phyloP scores from a whole-genome alignment of 331 rosid genomes.

The Cydonia oblonga region DNA sequence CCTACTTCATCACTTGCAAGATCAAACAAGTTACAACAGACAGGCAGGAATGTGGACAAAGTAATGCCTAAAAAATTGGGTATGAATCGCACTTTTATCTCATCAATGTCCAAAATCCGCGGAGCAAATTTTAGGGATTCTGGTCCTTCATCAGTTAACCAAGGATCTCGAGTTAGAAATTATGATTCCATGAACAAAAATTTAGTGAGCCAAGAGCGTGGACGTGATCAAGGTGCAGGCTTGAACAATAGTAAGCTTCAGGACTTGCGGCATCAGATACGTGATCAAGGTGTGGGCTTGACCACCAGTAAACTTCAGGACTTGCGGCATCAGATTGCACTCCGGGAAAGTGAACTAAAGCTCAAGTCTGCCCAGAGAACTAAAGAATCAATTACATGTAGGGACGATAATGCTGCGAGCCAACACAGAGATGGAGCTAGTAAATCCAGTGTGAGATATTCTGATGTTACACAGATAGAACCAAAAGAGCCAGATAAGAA shows the following conservation, averaged over 20 bases:
- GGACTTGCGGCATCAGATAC: conserved; percentile 83
- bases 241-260: conserved; percentile 49
- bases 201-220: conserved; percentile 33
- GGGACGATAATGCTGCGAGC: conserved; percentile 33
- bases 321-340: conserved; percentile 90
- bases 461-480: conserved; percentile 33
- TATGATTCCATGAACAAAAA: conserved; percentile 34
- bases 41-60: conserved; percentile 29
- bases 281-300: conserved; percentile 37
- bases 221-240: conserved; percentile 36
- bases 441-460: conserved; percentile 22
- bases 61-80: conserved; percentile 41
- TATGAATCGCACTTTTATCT: conserved; percentile 26
- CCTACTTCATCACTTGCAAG: conserved; percentile 32
- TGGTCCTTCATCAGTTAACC: conserved; percentile 32
- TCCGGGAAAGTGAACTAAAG: conserved; percentile 73
- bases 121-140: conserved; percentile 43
- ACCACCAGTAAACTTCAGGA: conserved; percentile 63
- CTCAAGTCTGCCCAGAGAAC: conserved; percentile 56
- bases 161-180: conserved; percentile 41
- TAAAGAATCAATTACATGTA: conserved; percentile 47
- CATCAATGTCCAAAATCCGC: conserved; percentile 25
- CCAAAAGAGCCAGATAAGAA: conserved; percentile 57
- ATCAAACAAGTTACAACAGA: conserved; percentile 32
- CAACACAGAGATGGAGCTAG: conserved; percentile 29